Evolutionary conservation across 139 green algal genomes (phyloP), one percentile per base, ranked within the genome.

Genomic region (Chara braunii): DNA sequence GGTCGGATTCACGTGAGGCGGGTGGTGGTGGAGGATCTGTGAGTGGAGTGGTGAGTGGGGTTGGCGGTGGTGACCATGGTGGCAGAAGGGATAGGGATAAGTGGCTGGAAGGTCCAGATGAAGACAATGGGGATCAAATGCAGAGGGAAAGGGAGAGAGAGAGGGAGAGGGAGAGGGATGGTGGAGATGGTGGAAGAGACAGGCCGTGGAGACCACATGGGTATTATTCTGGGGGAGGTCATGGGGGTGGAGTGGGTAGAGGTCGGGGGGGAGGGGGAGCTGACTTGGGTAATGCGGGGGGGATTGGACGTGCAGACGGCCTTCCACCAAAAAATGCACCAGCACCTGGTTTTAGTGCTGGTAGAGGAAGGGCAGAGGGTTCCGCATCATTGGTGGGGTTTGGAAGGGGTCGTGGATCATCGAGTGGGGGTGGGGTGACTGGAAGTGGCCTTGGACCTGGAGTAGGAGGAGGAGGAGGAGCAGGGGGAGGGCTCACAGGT

Each of bases 281-380:
- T n/a, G n/a, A n/a, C n/a, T n/a, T n/a, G n/a, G n/a, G n/a, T n/a
- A n/a, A n/a, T n/a, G n/a, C n/a, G n/a, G n/a, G n/a, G n/a, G n/a
- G n/a, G n/a, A n/a, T n/a, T n/a, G n/a, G n/a, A n/a, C n/a, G n/a
- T n/a, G n/a, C n/a, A n/a, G n/a, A n/a, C n/a, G n/a, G n/a, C n/a
- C n/a, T n/a, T n/a, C 51, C 61, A 30, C n/a, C 61, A 59, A 51
- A 26, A 29, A 4, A 24, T 7, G 29, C 45, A 55, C 29, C 6
- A 55, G 35, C 33, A 55, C 35, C 35, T 7, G 45, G 33, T 8
- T 31, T 31, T 40, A 7, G 34, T 26, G 43, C 61, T 36, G 61
- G 61, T 18, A 51, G 61, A 29, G 61, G 61, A 4, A 14, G 61
- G 8, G 61, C 50, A 22, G 61, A 70, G 33, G 35, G 50, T 68